Base-by-base conservation (phyloP, 2,329 filamentous ascomycete genomes). In the Claviceps digitariae region DNA sequence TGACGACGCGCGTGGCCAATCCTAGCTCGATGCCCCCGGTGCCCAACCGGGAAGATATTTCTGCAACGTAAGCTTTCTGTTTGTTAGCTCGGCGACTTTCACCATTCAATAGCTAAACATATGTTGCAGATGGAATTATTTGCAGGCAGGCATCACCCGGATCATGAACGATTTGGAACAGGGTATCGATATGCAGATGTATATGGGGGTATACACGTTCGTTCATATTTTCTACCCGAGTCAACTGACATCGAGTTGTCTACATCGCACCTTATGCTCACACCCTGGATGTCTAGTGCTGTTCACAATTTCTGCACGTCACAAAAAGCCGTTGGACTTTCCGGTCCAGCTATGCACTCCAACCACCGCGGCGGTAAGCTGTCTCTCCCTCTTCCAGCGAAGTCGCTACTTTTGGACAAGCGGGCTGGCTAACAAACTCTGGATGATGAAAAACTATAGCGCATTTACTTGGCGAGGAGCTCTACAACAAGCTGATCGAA, bases 241-340 rank as follows among this genome's bases (percentile, higher is more conserved):
- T 29, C 27, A 8, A 41, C 15, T 8, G 25, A 21, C 15, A 29
- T 1, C 3, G 27, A 12, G 3, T 12, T 12, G 6, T 13, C 45
- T 40, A 43, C 45, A 21, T 29, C 4, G 52, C 52, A 44, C 25
- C 23, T 13, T 23, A 29, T 45, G 40, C 23, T 49, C 31, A 61
- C 48, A 49, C 40, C 71, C 79, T 60, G 79, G 63, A 21, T 41
- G 47, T 47, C 50, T 67, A 90, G 78, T 52, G 90, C 90, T 56
- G 93, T 98, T 50, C 93, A 98, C 73, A 96, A 98, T 74, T 98
- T 98, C 70, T 98, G 93, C 69, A 98, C 93, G 54, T 95, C 93
- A 25, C 93, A 97, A 69, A 97, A 97, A 68, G 89, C 89, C 1
- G 83, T 90, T 46, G 79, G 81, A n/a, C 75, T 79, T 51, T 71